A percentile compares a stretch with the other conserved stretches of the same genome.
These are phyloP conservation scores for Globisporangium alternatum DNA, from an alignment of 352 stramenopile genomes.

Conservation along the genomic window DNA sequence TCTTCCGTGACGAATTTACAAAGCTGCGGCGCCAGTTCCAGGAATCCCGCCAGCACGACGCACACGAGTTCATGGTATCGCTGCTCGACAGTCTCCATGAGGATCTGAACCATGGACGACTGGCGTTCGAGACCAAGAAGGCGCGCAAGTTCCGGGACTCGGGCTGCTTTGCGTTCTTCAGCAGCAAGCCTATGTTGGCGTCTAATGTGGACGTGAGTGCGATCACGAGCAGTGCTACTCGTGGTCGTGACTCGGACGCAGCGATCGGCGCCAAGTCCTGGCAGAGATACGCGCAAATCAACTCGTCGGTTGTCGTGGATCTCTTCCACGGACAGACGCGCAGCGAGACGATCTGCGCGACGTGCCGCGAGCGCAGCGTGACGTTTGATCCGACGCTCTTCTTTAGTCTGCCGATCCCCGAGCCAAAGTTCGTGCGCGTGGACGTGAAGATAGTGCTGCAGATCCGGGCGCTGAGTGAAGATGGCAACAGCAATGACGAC, in stretches of 20 bases:
- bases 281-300: conserved; percentile 87
- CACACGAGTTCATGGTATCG: conserved; percentile 94
- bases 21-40: conserved; percentile 62
- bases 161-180: conserved; percentile 26
- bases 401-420: conserved; percentile 94
- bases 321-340: conserved; percentile 95
- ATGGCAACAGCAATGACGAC: background rate
- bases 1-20: conserved; percentile 73
- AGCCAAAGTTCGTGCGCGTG: conserved; percentile 63
- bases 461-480: background rate
- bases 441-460: conserved; percentile 67
- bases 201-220: background rate
- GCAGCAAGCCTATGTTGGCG: background rate
- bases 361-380: conserved; percentile 91
- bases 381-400: conserved; percentile 97
- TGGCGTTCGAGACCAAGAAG: conserved; percentile 8
- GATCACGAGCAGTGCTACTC: background rate
- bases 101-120: conserved; percentile 89
- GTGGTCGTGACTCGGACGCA: conserved; percentile 42
- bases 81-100: conserved; percentile 98
- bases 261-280: conserved; percentile 89
- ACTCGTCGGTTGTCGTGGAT: conserved; percentile 96
- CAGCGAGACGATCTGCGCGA: conserved; percentile 92
- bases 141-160: conserved; percentile 7
- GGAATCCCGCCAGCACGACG: conserved; percentile 93